Evolutionary conservation across 768 basidiomycete genomes (phyloP).

Genomic region (Kwoniella europaea): DNA sequence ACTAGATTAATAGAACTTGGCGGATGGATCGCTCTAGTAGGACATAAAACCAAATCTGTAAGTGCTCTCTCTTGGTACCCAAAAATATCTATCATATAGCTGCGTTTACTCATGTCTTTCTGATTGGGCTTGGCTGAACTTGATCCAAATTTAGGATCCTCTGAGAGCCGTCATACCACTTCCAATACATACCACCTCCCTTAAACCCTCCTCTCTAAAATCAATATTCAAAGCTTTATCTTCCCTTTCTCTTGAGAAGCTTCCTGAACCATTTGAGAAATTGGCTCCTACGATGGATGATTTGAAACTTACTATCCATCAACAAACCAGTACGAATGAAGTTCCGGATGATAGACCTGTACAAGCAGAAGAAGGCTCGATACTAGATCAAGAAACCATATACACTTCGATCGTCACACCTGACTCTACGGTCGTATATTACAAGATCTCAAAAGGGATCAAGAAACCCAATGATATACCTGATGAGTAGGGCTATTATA

Average conservation of each 20-base stretch:
- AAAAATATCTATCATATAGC: no score
- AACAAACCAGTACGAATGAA: not conserved
- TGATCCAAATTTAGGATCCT: slow-evolving; percentile 32
- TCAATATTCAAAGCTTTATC: slow-evolving; percentile 40
- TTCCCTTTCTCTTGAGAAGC: slow-evolving; percentile 1
- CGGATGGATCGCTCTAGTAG: slow-evolving; percentile 51
- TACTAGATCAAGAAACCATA: slow-evolving; percentile 49
- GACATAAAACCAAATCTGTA: slow-evolving; percentile 49
- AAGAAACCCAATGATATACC: slow-evolving; percentile 58
- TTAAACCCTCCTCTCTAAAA: slow-evolving; percentile 49
- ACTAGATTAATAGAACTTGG: slow-evolving; percentile 38
- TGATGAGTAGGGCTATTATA: slow-evolving; percentile 42
- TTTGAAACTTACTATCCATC: slow-evolving; percentile 7
- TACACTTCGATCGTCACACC: slow-evolving; percentile 53
- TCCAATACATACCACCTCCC: slow-evolving; percentile 51
- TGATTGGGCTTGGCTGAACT: no score
- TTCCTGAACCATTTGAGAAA: slow-evolving; percentile 33
- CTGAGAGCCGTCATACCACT: slow-evolving; percentile 51
- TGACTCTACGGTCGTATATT: slow-evolving; percentile 56
- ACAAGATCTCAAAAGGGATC: slow-evolving; percentile 55
- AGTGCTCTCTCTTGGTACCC: not conserved
- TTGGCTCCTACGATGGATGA: slow-evolving; percentile 31
- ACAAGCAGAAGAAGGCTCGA: not conserved
- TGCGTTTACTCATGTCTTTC: no score
- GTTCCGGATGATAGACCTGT: slow-evolving; percentile 2